These are phyloP conservation scores for Aquilaria sinensis DNA, from an alignment of 345 rosid genomes.

Conservation along the genomic window DNA sequence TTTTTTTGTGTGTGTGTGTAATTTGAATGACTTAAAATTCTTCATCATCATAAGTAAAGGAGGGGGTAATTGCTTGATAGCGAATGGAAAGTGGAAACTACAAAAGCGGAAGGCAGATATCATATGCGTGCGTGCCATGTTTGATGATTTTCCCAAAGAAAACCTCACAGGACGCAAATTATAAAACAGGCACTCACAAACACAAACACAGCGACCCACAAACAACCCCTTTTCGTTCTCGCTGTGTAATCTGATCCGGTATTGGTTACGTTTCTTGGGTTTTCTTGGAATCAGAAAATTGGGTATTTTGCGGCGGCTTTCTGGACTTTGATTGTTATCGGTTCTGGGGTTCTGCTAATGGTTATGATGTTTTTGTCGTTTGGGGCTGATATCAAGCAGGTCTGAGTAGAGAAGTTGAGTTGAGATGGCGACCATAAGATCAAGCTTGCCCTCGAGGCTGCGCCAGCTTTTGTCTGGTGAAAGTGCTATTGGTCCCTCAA, in stretches of 20 bases:
- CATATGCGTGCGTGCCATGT: too few relatives aligned
- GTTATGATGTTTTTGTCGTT: neutral
- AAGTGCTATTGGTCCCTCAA: slow-evolving; percentile 62
- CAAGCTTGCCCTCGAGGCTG: slow-evolving; percentile 85
- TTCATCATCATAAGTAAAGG: too few relatives aligned
- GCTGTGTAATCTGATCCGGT: slow-evolving; percentile 23
- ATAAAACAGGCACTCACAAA: neutral
- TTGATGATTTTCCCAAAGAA: too few relatives aligned
- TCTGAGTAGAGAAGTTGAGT: slow-evolving; percentile 35
- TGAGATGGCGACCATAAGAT: slow-evolving; percentile 73
- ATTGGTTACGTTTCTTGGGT: neutral
- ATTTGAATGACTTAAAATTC: too few relatives aligned
- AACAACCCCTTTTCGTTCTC: slow-evolving; percentile 6
- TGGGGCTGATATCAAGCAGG: slow-evolving; percentile 17
- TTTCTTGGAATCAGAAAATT: neutral
- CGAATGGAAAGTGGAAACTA: too few relatives aligned
- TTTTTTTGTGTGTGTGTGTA: too few relatives aligned
- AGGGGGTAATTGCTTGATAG: too few relatives aligned
- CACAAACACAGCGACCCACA: neutral
- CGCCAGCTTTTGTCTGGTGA: slow-evolving; percentile 92
- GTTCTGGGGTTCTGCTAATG: slow-evolving; percentile 3
- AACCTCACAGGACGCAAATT: too few relatives aligned
- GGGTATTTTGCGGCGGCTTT: slow-evolving; percentile 6
- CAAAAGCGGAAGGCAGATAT: too few relatives aligned
- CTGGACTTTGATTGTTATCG: slow-evolving; percentile 11